phyloP scores from a whole-genome alignment of 495 filamentous ascomycete genomes.

The Aspergillus hancockii region DNA sequence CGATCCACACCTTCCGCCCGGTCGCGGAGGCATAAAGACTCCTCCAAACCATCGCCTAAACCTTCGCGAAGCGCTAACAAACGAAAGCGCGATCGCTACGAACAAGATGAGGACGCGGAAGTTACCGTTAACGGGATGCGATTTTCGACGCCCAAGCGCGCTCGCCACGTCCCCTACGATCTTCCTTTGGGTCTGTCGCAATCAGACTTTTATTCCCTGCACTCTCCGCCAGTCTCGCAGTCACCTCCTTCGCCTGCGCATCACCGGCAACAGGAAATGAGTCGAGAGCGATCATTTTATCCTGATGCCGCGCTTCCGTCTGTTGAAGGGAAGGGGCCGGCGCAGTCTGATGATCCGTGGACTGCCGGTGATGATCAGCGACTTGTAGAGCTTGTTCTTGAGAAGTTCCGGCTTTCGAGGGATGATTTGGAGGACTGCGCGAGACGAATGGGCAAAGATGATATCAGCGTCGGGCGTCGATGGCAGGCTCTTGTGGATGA shows the following conservation, averaged over 20 bases:
- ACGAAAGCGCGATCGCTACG: slow-evolving; percentile 56
- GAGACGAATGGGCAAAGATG: slow-evolving; percentile 60
- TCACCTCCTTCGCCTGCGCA: slow-evolving; percentile 37
- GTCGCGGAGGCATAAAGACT: slow-evolving; percentile 34
- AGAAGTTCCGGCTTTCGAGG: slow-evolving; percentile 71
- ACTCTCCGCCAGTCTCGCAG: slow-evolving; percentile 42
- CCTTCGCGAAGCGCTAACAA: slow-evolving; percentile 59
- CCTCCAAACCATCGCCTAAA: slow-evolving; percentile 26
- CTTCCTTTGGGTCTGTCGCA: slow-evolving; percentile 67
- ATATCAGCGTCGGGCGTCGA: slow-evolving; percentile 64
- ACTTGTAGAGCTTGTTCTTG: slow-evolving; percentile 71
- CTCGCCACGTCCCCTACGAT: slow-evolving; percentile 63
- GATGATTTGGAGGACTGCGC: slow-evolving; percentile 82
- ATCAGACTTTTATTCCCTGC: slow-evolving; percentile 63
- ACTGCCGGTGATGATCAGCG: slow-evolving; percentile 68
- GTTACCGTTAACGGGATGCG: slow-evolving; percentile 25
- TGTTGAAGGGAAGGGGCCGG: slow-evolving; percentile 34
- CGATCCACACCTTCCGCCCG: slow-evolving; percentile 52
- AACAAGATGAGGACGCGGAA: slow-evolving; percentile 44
- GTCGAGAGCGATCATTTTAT: slow-evolving; percentile 20
- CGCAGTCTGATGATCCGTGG: slow-evolving; percentile 52
- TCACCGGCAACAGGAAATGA: slow-evolving; percentile 19
- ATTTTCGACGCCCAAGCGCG: slow-evolving; percentile 69
- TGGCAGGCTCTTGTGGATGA: slow-evolving; percentile 69
- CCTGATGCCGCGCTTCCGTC: slow-evolving; percentile 44